Conservation (phyloP, 495 filamentous ascomycete species). For the Glarea lozoyensis region DNA sequence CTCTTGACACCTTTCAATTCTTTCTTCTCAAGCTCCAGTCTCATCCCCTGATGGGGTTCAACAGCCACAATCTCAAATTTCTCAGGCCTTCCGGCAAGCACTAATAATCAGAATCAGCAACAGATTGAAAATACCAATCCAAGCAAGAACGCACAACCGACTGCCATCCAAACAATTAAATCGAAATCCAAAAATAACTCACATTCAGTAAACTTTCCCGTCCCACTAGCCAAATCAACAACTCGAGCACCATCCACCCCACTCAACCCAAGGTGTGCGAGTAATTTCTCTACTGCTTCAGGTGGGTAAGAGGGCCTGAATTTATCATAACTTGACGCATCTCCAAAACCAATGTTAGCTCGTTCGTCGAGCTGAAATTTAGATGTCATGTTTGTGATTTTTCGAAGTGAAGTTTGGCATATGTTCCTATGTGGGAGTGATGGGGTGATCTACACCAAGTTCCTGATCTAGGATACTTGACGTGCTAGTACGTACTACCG, state of each 20-base stretch:
- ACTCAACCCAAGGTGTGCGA: conserved; percentile 36
- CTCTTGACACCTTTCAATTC: conserved; percentile 36
- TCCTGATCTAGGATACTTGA: too few species aligned
- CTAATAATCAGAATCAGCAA: too few species aligned
- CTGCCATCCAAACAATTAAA: too few species aligned
- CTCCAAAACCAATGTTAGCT: conserved; percentile 38
- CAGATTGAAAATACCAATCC: too few species aligned
- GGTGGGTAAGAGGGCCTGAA: conserved; percentile 53
- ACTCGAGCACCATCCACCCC: conserved; percentile 33
- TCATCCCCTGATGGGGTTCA: conserved; percentile 55
- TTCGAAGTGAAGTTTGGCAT: not conserved
- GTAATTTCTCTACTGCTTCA: conserved; percentile 42
- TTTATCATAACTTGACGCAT: conserved; percentile 47
- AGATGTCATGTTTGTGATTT: not conserved
- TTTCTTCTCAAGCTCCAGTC: conserved; percentile 44
- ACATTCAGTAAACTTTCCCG: conserved; percentile 58
- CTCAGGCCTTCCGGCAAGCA: conserved; percentile 42
- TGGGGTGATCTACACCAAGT: not conserved
- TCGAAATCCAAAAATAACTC: too few species aligned
- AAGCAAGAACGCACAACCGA: too few species aligned
- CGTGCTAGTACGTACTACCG: too few species aligned
- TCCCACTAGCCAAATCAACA: conserved; percentile 56
- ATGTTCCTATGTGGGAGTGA: not conserved
- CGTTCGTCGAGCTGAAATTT: conserved; percentile 5
- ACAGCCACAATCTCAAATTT: conserved; percentile 47